Percentiles rank a stretch among this genome's conserved stretches.
phyloP scores from a whole-genome alignment of 176 grass and related monocot genomes.

The Aegilops sharonensis region DNA sequence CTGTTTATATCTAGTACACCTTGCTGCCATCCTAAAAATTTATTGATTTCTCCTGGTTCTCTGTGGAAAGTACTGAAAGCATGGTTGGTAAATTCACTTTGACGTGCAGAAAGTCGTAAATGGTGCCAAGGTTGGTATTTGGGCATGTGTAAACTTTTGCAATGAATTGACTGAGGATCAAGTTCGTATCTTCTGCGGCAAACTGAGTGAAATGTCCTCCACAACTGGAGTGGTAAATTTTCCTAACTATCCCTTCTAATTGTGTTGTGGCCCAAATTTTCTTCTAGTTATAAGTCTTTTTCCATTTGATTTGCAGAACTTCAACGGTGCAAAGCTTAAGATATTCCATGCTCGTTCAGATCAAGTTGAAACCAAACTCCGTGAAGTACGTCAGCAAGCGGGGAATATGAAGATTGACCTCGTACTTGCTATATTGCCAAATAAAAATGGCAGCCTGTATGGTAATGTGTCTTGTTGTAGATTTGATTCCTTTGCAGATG shows the following conservation, averaged over 20 bases:
- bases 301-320: conserved; percentile 20
- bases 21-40: background rate
- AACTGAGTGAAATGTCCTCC: background rate
- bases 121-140: conserved; percentile 20
- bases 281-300: background rate
- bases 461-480: conserved; percentile 30
- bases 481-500: background rate
- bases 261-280: background rate
- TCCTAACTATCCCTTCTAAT: background rate
- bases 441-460: conserved; percentile 53
- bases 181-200: background rate
- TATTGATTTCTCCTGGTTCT: background rate
- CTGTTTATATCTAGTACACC: background rate
- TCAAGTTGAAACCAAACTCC: conserved; percentile 20
- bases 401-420: conserved; percentile 27
- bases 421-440: conserved; percentile 52
- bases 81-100: conserved; percentile 8
- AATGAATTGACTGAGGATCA: background rate
- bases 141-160: conserved; percentile 37
- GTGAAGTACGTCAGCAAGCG: background rate
- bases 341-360: conserved; percentile 11
- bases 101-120: conserved; percentile 39
- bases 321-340: background rate
- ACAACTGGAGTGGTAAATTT: conserved; percentile 40
- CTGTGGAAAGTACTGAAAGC: background rate